Evolutionary conservation across 2,329 filamentous ascomycete species (phyloP).

Genomic region (Cercospora sp.): DNA sequence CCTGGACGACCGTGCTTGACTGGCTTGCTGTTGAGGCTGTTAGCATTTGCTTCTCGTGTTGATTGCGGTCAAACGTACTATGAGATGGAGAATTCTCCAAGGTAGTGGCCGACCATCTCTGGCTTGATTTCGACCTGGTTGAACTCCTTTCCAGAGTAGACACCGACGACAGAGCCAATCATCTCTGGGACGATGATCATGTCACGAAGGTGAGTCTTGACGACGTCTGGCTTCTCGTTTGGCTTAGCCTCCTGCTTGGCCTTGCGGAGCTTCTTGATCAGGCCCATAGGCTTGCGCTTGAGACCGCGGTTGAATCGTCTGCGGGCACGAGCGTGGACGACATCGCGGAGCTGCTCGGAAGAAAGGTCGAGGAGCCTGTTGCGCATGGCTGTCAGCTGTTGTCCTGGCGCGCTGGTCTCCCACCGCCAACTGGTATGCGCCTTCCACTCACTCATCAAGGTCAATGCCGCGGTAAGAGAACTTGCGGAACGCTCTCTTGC

Average conservation of each 20-base stretch:
- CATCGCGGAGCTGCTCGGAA: slow-evolving; percentile 97
- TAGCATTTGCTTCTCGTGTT: slow-evolving; percentile 43
- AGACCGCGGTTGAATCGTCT: slow-evolving; percentile 99
- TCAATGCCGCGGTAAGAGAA: slow-evolving; percentile 99
- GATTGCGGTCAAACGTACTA: slow-evolving; percentile 68
- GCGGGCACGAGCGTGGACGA: slow-evolving; percentile 97
- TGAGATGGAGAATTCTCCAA: slow-evolving; percentile 99
- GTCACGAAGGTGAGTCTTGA: slow-evolving; percentile 99
- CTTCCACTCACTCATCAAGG: slow-evolving; percentile 85
- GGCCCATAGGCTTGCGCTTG: slow-evolving; percentile 99
- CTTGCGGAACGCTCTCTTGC: slow-evolving; percentile 99
- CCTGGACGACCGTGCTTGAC: slow-evolving; percentile 99
- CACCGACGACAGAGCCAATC: slow-evolving; percentile 97
- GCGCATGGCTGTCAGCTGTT: slow-evolving; percentile 17
- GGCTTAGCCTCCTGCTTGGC: slow-evolving; percentile 98
- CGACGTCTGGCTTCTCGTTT: slow-evolving; percentile 99
- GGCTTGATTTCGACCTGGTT: slow-evolving; percentile 99
- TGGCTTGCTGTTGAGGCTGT: slow-evolving; percentile 73
- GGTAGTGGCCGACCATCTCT: slow-evolving; percentile 99
- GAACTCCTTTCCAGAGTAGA: slow-evolving; percentile 99
- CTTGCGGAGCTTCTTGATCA: slow-evolving; percentile 99
- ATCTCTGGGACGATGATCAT: slow-evolving; percentile 99
- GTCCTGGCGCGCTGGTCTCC: slow-evolving; percentile 8
- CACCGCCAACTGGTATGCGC: not conserved
- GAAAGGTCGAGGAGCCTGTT: slow-evolving; percentile 93